These are phyloP conservation scores for Starmerella vitae DNA, from an alignment of 805 yeast genomes.

Conservation along the genomic window DNA sequence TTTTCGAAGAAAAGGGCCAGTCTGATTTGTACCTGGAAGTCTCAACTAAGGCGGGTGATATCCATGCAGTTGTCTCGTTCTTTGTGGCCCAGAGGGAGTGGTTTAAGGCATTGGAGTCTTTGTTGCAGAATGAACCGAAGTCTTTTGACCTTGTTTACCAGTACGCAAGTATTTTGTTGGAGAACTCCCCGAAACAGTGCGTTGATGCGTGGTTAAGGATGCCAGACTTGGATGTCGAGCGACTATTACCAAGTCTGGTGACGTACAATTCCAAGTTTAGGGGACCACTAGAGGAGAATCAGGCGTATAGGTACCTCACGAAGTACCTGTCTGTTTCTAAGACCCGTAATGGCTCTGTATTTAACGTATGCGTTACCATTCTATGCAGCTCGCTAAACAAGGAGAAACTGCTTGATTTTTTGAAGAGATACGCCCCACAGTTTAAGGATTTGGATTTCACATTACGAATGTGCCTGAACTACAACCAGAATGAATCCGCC, in stretches of 20 bases:
- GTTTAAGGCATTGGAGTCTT: slow-evolving; percentile 51
- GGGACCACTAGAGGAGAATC: slow-evolving; percentile 39
- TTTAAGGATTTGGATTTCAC: slow-evolving; percentile 47
- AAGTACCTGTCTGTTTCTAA: background rate
- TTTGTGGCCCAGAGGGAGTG: slow-evolving; percentile 61
- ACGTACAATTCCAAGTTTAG: slow-evolving; percentile 38
- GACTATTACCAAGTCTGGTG: slow-evolving; percentile 62
- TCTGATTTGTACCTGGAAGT: slow-evolving; percentile 49
- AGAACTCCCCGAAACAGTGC: slow-evolving; percentile 55
- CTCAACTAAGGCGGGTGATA: slow-evolving; percentile 57
- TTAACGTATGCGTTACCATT: slow-evolving; percentile 57
- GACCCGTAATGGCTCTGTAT: slow-evolving; percentile 36
- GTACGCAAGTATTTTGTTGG: slow-evolving; percentile 53
- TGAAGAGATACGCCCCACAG: slow-evolving; percentile 32
- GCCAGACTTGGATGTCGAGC: slow-evolving; percentile 42
- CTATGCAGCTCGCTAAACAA: slow-evolving; percentile 39
- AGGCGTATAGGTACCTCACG: slow-evolving; percentile 50
- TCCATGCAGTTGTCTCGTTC: slow-evolving; percentile 51
- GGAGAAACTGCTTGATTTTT: slow-evolving; percentile 36
- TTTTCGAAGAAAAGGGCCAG: slow-evolving; percentile 53
- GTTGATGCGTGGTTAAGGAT: slow-evolving; percentile 65
- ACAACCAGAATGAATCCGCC: slow-evolving; percentile 49
- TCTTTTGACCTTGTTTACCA: slow-evolving; percentile 43
- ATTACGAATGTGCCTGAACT: slow-evolving; percentile 54
- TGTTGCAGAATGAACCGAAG: slow-evolving; percentile 29